Evolutionary conservation across 78 protist genomes (phyloP), one percentile per base, ranked within the genome.

Genomic region (slime mould (Dictyostelium discoideum)): DNA sequence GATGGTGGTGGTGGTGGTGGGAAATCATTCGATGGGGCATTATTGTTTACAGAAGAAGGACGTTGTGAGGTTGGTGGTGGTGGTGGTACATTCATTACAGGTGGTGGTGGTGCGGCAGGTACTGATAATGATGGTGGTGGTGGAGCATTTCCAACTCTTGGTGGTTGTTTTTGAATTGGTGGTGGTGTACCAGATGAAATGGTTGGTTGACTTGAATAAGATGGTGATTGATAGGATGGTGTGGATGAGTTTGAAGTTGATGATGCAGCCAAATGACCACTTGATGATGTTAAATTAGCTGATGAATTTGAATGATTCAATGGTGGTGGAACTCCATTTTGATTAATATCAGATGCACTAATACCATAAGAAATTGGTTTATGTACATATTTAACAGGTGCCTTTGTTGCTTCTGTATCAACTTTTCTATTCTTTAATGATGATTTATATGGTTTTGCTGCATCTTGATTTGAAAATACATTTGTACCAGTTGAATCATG

Each of bases 401-500:
- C n/a, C 11, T 46, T 79, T 11, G 84, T 77, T 13, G 84, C 37
- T 3, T 89, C 94, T 13, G 20, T 5, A 5, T 79, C 93, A 44
- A 87, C 44, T 32, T 80, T 44, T n/a, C 78, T 32, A 14, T 87
- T 79, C 40, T 87, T 87, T 39, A 80, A 16, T 44, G 85, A 57
- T n/a, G 69, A 39, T 50, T 79, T 87, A 40, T 87, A 87, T 37
- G 85, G 39, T 44, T 79, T 77, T 42, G 86, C 39, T 24, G 85
- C 85, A 39, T 78, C 63, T 24, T 16, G 69, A 20, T 48, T 37
- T 10, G 67, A n/a, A 50, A 79, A 87, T 42, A 79, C 86, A 79
- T 87, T 60, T 29, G 82, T 77, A 87, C 93, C 93, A n/a, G 93
- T 63, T 42, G 79, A 10, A 22, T 87, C 93, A 60, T 87, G 86